Percentiles rank a stretch among this genome's conserved stretches.
phyloP scores from a whole-genome alignment of 176 grass and related monocot species.

The Poa pratensis region DNA sequence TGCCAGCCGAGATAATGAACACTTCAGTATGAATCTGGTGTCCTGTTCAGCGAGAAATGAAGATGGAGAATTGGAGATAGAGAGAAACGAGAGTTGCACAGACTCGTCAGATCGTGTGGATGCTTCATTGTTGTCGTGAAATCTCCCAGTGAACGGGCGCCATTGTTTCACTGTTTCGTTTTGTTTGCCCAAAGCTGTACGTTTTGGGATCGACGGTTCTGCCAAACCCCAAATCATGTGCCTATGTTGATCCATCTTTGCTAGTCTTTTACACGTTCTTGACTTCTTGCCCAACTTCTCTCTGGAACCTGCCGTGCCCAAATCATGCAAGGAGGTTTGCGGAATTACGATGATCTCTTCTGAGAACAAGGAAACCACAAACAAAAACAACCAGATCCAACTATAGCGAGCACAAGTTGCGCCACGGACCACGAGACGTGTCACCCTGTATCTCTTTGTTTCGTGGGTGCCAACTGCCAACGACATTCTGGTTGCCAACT shows the following conservation, averaged over 20 bases:
- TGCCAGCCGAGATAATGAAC: background rate
- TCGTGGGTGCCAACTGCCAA: background rate
- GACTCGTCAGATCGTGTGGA: background rate
- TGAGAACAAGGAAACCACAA: background rate
- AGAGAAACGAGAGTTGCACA: background rate
- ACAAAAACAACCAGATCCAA: background rate
- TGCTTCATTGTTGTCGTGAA: background rate
- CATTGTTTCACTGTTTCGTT: background rate
- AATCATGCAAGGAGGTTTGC: background rate
- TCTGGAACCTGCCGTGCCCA: background rate
- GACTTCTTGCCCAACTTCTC: background rate
- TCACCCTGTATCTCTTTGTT: background rate
- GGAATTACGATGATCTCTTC: background rate
- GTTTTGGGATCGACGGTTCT: background rate
- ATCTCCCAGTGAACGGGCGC: background rate
- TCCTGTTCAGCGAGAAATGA: background rate
- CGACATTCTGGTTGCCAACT: background rate
- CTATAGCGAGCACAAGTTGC: background rate
- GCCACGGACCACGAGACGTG: slow-evolving; percentile 1
- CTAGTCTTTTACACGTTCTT: background rate
- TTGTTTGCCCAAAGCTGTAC: background rate
- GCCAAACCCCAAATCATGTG: background rate
- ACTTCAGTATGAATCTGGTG: background rate
- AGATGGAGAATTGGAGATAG: background rate
- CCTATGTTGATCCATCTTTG: background rate